Evolutionary conservation across 805 yeast genomes (phyloP), one percentile per base, ranked within the genome.

Genomic region (Monosporozyma servazzii): DNA sequence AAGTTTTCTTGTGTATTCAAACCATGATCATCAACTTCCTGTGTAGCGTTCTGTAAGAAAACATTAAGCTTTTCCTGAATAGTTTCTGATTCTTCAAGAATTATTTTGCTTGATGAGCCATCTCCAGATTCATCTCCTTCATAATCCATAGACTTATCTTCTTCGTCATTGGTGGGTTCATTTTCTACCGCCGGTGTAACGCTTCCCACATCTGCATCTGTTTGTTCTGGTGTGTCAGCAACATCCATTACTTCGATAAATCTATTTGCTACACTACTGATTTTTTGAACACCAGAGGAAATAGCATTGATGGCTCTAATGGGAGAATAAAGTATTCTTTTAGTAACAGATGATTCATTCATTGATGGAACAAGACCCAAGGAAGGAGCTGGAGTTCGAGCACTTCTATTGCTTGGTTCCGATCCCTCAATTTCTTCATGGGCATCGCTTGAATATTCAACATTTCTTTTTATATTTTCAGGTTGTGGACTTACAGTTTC

Each of bases 241-340:
- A 48, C 56, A 27, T 59, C 62, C 11, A 58, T 45, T 27, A 49
- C 48, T 25, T 51, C 51, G 4, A 55, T 58, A 41, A 59, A 59
- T 18, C 48, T 43, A 20, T 55, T 48, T 17, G 61, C 60, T 11
- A 50, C 52, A 42, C 48, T 46, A 17, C 54, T 56, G 1, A 58
- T 55, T 18, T 51, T 51, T 43, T 49, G 56, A 18, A 59, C 48
- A 3, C 61, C 56, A 21, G 53, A 49, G 7, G 51, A 36, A 9
- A 59, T 40, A 10, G 53, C 37, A 8, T 41, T 45, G 11, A 56
- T 31, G 11, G 54, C 61, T 13, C 52, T 54, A 15, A 48, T 40
- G 5, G 62, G 61, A 3, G 61, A 56, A 4, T 56, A 49, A 4
- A 59, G 36, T 9, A 51, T 23, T 29, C 30, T 48, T 9, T 46